Evolutionary conservation across 2,329 filamentous ascomycete genomes (phyloP), one percentile per base, ranked within the genome.

Genomic region (Colletotrichum higginsianum): DNA sequence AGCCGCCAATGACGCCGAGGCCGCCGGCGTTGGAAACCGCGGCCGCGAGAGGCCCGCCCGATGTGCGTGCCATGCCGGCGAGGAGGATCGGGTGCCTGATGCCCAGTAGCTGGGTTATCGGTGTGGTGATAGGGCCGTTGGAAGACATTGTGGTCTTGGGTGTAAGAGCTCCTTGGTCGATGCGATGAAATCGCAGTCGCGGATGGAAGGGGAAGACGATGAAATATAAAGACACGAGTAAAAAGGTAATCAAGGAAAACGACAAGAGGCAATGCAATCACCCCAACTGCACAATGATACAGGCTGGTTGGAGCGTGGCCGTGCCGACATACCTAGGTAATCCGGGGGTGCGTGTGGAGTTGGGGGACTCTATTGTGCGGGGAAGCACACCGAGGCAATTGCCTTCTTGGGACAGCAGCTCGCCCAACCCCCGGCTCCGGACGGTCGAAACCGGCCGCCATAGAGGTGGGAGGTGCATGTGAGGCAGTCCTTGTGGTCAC

Each of bases 1-100:
- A 90, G 47, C 91, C 90, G 42, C 93, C 89, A 68, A 93, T 91
- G 75, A 94, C 93, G 63, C 93, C 93, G 0, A 97, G 90, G 0
- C 94, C 95, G 74, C 95, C 95, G 1, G 94, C 94, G 79, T 97
- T 97, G 79, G 93, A 96, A 47, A 97, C 94, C 7, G 94, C 94
- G 3, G 94, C 94, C 9, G 94, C 94, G 57, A 97, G 91, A 21
- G 87, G 87, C 0, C 92, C 94, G 71, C 92, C 92, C 0, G 93
- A 95, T 12, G 93, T 94, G 73, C 93, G 90, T 2, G 96, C 95
- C 96, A 98, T 98, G 77, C 96, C 96, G 44, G 96, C 96, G 23
- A 98, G 93, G 75, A 98, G 86, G 81, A 98, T 92, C 50, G 96
- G 96, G 84, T 98, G 95, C 75, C 92, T 86, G 82, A 98, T 98